phyloP scores from a whole-genome alignment of 257 asterid genomes.

The Petunia axillaris region DNA sequence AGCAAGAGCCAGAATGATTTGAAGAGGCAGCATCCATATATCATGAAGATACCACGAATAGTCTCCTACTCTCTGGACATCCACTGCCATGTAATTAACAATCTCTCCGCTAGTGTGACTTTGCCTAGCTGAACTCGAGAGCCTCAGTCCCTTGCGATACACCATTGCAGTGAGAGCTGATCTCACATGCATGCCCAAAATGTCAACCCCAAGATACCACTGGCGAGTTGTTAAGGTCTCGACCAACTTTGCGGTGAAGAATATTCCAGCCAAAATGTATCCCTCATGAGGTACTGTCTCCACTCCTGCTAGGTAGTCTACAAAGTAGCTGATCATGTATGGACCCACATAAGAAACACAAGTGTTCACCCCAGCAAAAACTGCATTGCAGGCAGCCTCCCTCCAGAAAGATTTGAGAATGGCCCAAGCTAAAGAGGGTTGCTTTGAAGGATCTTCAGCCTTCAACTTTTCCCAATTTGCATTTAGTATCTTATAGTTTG shows the following conservation, averaged over 20 bases:
- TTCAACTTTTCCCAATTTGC: constrained; percentile 84
- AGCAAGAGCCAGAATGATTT: constrained; percentile 69
- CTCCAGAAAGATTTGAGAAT: constrained; percentile 81
- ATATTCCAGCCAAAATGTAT: constrained; percentile 73
- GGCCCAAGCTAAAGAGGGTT: constrained; percentile 90
- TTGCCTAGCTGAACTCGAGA: constrained; percentile 73
- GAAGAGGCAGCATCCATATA: constrained; percentile 79
- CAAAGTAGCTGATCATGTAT: constrained; percentile 86
- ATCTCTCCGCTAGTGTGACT: constrained; percentile 70
- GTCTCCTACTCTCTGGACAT: constrained; percentile 83
- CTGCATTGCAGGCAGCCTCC: constrained; percentile 81
- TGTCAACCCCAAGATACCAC: constrained; percentile 96
- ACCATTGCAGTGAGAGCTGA: constrained; percentile 96
- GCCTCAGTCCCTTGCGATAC: constrained; percentile 71
- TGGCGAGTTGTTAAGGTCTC: constrained; percentile 82
- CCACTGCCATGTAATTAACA: constrained; percentile 80
- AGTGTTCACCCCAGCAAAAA: constrained; percentile 79
- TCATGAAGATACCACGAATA: constrained; percentile 80
- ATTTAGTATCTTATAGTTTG: constrained; percentile 72
- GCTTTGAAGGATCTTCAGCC: constrained; percentile 57
- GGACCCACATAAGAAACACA: constrained; percentile 89
- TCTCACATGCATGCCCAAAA: constrained; percentile 90
- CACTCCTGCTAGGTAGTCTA: constrained; percentile 72
- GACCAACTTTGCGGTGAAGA: constrained; percentile 73
- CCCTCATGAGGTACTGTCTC: constrained; percentile 73